Percentiles rank a stretch among this genome's conserved stretches.
Conservation (phyloP, 73 alveolate genomes). For the Breviolum minutum region DNA sequence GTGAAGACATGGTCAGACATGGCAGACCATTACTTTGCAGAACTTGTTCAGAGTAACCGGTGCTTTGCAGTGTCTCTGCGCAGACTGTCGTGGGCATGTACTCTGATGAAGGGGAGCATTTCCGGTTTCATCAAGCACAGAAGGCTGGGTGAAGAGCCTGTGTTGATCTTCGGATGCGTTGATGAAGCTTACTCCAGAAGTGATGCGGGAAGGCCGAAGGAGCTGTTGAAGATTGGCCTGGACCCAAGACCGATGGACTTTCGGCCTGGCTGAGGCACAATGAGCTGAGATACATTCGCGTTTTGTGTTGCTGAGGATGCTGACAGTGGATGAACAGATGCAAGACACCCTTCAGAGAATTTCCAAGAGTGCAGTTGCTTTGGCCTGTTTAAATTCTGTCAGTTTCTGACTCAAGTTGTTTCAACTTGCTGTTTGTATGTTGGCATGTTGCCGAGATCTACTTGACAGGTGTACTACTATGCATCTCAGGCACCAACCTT, state of each 20-base stretch:
- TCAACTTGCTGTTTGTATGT: too few relatives aligned
- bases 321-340: slow-evolving; percentile 98
- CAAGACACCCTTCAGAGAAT: slow-evolving; percentile 98
- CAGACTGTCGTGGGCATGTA: slow-evolving; percentile 98
- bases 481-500: slow-evolving; percentile 92
- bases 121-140: slow-evolving; percentile 98
- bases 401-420: neutral
- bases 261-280: neutral
- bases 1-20: too few relatives aligned
- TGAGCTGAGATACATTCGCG: neutral
- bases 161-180: neutral
- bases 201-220: slow-evolving; percentile 94
- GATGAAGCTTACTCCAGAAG: neutral
- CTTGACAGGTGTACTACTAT: slow-evolving; percentile 96
- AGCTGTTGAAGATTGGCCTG: slow-evolving; percentile 97
- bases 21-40: neutral
- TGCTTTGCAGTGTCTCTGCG: neutral
- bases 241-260: neutral
- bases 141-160: slow-evolving; percentile 98
- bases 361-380: slow-evolving; percentile 97
- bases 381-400: neutral
- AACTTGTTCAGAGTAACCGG: too few relatives aligned
- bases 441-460: too few relatives aligned
- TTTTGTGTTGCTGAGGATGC: slow-evolving; percentile 96
- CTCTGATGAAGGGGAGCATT: slow-evolving; percentile 99